A percentile compares a stretch with the other conserved stretches of the same genome.
Conservation (phyloP, 2,329 filamentous ascomycete species). For the Fusarium dlaminii region DNA sequence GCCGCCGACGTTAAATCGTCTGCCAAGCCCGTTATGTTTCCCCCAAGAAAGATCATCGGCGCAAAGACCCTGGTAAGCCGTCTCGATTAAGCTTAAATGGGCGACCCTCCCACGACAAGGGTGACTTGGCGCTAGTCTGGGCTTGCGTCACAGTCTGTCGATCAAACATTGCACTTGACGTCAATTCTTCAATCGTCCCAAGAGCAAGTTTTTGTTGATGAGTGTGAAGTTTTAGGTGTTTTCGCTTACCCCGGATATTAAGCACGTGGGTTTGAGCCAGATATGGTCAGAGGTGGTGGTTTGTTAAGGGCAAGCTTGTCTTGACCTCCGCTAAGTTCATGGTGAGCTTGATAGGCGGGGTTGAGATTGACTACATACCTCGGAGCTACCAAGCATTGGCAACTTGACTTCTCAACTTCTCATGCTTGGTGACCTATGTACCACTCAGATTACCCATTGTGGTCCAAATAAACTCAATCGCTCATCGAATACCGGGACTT, state of each 20-base stretch:
- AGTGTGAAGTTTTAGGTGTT: neutral
- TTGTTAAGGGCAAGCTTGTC: neutral
- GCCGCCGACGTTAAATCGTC: neutral
- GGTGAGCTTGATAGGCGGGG: neutral
- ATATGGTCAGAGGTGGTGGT: neutral
- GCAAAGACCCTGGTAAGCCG: neutral
- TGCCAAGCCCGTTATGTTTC: neutral
- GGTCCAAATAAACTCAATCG: neutral
- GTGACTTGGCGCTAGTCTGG: conserved; percentile 28
- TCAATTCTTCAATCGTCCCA: conserved; percentile 5
- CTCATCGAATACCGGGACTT: neutral
- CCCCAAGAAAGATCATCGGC: neutral
- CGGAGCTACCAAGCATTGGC: neutral
- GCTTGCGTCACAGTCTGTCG: conserved; percentile 31
- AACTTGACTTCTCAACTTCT: neutral
- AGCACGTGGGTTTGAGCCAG: neutral
- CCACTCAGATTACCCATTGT: too few relatives aligned
- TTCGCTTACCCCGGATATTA: neutral
- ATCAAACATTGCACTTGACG: conserved; percentile 23
- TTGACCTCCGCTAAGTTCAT: neutral
- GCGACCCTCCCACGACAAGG: conserved; percentile 14
- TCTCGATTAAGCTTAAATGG: conserved; percentile 32
- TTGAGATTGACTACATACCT: neutral
- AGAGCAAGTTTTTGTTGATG: neutral
- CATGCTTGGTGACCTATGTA: neutral